Base-by-base conservation (phyloP, 208 protist genomes). In the Novymonas esmeraldas region DNA sequence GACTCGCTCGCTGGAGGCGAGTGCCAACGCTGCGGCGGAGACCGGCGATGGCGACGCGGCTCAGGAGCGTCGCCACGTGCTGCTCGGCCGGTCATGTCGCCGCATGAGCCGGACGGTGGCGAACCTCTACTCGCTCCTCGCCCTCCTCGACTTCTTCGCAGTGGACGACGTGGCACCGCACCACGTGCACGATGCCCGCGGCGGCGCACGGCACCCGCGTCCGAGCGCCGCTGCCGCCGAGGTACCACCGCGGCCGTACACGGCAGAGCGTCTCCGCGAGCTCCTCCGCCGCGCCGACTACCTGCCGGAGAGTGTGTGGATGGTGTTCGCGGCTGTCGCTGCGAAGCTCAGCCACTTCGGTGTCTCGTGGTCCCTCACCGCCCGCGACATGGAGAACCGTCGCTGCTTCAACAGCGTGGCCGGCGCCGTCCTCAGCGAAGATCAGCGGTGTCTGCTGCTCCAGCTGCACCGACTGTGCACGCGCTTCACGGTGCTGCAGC, bases 61-160 rank as follows among this genome's bases (percentile, higher is more conserved):
- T 22, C 34, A 29, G 26, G n/a, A 41, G 10, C 9, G 22, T 28
- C 36, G 36, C 22, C 56, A 49, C 18, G 34, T 24, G 56, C 38
- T 46, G 34, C 24, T 61, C 22, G 3, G 56, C 2, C 52, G 58
- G 4, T 44, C 57, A 28, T 69, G 62, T 24, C n/a, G 29, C 14
- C 69, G 42, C 22, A 58, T 69, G 6, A 59, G 48, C 9, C 65
- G 26, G n/a, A 22, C 68, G 14, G 36, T 71, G 14, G 50, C 54
- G 1, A 81, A 77, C 29, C 48, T 81, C 6, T 73, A 76, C 51
- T 55, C 59, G 1, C 39, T 81, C 11, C 50, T 81, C 24, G 28
- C 64, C n/a, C 48, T 80, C 20, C 55, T 80, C 2, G 45, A 58
- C 50, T 80, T 80, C 46, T 80, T 74, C 46, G 46, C 63, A 16